These are phyloP conservation scores for Barbarea vulgaris DNA, from an alignment of 345 rosid genomes.

Conservation along the genomic window DNA sequence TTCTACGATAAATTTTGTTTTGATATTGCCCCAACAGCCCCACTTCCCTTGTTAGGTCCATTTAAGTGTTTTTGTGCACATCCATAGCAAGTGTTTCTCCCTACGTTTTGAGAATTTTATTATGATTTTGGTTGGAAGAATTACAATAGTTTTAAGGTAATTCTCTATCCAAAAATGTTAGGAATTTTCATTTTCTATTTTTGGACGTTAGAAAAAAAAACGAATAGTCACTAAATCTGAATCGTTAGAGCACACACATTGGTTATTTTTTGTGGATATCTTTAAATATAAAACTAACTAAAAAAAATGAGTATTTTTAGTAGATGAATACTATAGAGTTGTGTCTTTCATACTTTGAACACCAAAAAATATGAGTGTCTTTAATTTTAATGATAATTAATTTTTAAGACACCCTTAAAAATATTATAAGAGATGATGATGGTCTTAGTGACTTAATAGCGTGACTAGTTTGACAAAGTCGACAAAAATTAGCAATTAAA, in stretches of 20 bases:
- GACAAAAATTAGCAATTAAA: no score
- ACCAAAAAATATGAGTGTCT: no score
- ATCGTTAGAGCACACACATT: background rate
- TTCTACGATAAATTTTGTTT: background rate
- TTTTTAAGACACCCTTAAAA: no score
- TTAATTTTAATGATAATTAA: no score
- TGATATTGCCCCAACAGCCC: constrained; percentile 4
- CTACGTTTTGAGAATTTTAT: background rate
- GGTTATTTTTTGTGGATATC: no score
- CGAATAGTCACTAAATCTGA: background rate
- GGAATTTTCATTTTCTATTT: background rate
- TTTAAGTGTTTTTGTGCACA: constrained; percentile 18
- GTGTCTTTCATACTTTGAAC: no score
- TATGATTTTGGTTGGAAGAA: background rate
- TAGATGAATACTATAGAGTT: no score
- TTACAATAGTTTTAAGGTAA: background rate
- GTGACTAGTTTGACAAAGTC: background rate
- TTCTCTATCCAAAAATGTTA: background rate
- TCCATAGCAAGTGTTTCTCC: background rate
- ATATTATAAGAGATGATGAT: no score
- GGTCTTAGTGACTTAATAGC: background rate
- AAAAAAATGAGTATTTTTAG: no score
- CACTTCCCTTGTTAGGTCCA: constrained; percentile 10
- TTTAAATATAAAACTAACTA: no score
- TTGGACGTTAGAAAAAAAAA: background rate